These are phyloP conservation scores for Periconia sp. DNA, from an alignment of 2,329 filamentous ascomycete species.

Conservation along the genomic window DNA sequence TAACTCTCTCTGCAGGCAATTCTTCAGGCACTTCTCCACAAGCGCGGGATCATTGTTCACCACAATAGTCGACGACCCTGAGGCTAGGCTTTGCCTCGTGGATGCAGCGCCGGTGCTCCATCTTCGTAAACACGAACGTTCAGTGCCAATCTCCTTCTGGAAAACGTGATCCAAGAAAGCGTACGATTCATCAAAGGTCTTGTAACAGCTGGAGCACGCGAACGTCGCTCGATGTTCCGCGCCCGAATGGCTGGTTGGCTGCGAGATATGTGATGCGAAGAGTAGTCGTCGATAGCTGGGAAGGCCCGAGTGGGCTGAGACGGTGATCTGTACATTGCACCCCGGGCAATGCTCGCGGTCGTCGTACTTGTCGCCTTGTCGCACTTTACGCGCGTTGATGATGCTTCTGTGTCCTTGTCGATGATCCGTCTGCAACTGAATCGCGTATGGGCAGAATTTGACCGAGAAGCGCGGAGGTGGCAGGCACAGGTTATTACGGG, in stretches of 20 bases:
- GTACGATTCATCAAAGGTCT: constrained; percentile 37
- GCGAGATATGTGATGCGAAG: constrained; percentile 31
- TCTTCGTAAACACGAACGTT: constrained; percentile 29
- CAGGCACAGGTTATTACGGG: constrained; percentile 22
- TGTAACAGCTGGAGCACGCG: constrained; percentile 40
- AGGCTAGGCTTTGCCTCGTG: constrained; percentile 7
- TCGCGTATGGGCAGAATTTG: constrained; percentile 34
- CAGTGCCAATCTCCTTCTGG: constrained; percentile 37
- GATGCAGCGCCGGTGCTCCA: constrained; percentile 12
- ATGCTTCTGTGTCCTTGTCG: constrained; percentile 16
- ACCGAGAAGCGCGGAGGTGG: constrained; percentile 40
- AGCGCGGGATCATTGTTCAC: constrained; percentile 25
- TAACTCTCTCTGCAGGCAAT: constrained; percentile 35
- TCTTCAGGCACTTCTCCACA: constrained; percentile 34
- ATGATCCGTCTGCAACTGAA: constrained; percentile 29
- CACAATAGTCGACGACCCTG: constrained; percentile 12
- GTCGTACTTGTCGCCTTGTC: constrained; percentile 31
- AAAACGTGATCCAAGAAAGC: constrained; percentile 39
- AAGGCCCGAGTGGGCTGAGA: constrained; percentile 35
- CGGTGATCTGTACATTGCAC: constrained; percentile 32
- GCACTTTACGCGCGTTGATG: constrained; percentile 29
- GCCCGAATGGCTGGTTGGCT: constrained; percentile 1
- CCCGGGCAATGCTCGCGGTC: constrained; percentile 37
- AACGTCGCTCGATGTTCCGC: constrained; percentile 26
- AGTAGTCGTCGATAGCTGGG: constrained; percentile 32